phyloP scores from a whole-genome alignment of 345 rosid genomes.

The Boechera divaricarpa region DNA sequence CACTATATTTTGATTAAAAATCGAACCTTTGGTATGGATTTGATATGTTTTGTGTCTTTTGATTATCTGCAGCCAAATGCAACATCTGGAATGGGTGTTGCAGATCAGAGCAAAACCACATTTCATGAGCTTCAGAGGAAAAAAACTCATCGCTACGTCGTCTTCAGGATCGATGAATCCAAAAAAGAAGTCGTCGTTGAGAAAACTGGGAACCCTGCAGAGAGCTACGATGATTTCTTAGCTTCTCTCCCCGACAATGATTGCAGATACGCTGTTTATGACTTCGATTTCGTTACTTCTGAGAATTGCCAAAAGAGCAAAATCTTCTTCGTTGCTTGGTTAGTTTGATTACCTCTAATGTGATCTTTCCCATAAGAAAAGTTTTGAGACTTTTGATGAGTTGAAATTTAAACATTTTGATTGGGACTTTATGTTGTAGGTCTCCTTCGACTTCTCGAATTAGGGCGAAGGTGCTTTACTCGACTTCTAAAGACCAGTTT shows the following conservation, averaged over 20 bases:
- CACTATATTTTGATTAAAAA: constrained; percentile 15
- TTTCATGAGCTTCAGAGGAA: constrained; percentile 75
- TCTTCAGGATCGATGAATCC: constrained; percentile 70
- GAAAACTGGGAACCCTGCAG: constrained; percentile 67
- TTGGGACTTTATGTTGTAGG: constrained; percentile 44
- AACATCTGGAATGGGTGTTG: constrained; percentile 80
- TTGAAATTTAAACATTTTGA: not conserved
- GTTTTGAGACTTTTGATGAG: not conserved
- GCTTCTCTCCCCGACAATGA: constrained; percentile 75
- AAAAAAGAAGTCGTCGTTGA: constrained; percentile 68
- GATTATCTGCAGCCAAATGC: constrained; percentile 65
- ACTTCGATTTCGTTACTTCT: constrained; percentile 70
- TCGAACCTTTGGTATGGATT: not conserved
- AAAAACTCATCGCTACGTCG: constrained; percentile 68
- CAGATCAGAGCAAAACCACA: constrained; percentile 62
- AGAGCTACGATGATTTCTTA: constrained; percentile 71
- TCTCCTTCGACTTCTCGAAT: constrained; percentile 70
- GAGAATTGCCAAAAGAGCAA: constrained; percentile 88
- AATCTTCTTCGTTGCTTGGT: constrained; percentile 85
- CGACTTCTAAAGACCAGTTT: constrained; percentile 71
- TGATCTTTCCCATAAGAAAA: not conserved
- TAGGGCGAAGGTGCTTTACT: constrained; percentile 78
- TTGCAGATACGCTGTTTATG: constrained; percentile 80
- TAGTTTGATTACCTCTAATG: constrained; percentile 28
- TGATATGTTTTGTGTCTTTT: not conserved